Percentiles rank a stretch among this genome's conserved stretches.
phyloP scores from a whole-genome alignment of 116 monocot genomes.

The Papilionanthe hybrid region DNA sequence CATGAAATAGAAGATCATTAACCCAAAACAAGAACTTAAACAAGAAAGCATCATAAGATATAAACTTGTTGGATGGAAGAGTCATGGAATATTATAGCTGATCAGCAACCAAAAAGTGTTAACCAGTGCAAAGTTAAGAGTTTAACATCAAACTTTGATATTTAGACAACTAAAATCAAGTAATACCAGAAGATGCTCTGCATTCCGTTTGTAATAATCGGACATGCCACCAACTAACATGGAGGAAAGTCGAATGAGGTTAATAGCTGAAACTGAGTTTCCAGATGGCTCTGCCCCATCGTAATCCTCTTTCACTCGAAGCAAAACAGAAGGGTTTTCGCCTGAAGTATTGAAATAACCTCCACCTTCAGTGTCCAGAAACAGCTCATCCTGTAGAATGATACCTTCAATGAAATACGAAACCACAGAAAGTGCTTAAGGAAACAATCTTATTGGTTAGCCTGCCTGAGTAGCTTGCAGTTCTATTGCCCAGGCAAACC shows the following conservation, averaged over 20 bases:
- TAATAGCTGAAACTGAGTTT: slow-evolving; percentile 78
- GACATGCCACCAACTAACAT: slow-evolving; percentile 46
- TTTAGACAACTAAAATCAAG: background rate
- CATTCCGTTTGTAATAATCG: slow-evolving; percentile 44
- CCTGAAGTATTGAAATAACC: slow-evolving; percentile 89
- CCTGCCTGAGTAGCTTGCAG: slow-evolving; percentile 80
- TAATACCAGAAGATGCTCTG: slow-evolving; percentile 85
- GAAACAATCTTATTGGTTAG: background rate
- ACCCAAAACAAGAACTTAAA: too few species aligned
- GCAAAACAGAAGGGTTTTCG: slow-evolving; percentile 78
- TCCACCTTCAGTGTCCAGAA: slow-evolving; percentile 76
- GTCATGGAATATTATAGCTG: background rate
- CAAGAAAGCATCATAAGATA: too few species aligned
- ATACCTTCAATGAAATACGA: background rate
- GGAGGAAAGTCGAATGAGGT: slow-evolving; percentile 72
- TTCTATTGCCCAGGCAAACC: slow-evolving; percentile 77
- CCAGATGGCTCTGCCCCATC: slow-evolving; percentile 97
- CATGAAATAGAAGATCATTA: too few species aligned
- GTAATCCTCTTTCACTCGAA: slow-evolving; percentile 88
- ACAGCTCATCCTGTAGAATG: slow-evolving; percentile 71
- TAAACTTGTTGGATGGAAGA: background rate
- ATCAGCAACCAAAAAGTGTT: background rate
- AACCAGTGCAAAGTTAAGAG: background rate
- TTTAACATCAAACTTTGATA: background rate
- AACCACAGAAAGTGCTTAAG: background rate